These are phyloP conservation scores for Xylaria flabelliformis DNA, from an alignment of 495 filamentous ascomycete species.

Conservation along the genomic window DNA sequence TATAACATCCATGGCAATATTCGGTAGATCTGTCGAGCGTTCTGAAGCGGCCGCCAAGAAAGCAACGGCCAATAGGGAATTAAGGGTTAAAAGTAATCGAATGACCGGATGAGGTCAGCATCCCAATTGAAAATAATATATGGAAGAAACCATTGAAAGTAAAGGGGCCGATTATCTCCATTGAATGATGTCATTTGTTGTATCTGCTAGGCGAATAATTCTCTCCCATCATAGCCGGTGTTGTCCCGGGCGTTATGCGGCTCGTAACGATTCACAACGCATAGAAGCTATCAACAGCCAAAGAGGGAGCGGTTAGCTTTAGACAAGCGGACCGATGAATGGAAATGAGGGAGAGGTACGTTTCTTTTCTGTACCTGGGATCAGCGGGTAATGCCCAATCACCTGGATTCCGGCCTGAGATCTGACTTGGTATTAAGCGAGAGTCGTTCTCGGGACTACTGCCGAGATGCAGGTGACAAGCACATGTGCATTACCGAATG, in stretches of 20 bases:
- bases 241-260: not conserved
- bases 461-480: constrained; percentile 24
- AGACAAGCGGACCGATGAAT: not conserved
- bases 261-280: not conserved
- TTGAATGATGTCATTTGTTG: constrained; percentile 10
- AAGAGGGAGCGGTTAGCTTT: not conserved
- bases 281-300: not conserved
- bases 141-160: not conserved
- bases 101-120: constrained; percentile 8
- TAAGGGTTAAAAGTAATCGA: constrained; percentile 8
- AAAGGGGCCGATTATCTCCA: not conserved
- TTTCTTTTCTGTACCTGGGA: not conserved
- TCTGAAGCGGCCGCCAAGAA: not conserved
- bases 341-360: not conserved
- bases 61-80: constrained; percentile 8
- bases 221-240: not conserved
- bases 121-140: not conserved
- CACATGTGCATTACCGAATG: constrained; percentile 22
- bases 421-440: constrained; percentile 8
- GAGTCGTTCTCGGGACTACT: constrained; percentile 18
- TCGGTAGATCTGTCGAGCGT: not conserved
- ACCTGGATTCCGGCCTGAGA: not conserved
- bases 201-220: not conserved
- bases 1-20: not conserved
- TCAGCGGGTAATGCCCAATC: constrained; percentile 12